Base-by-base conservation (phyloP, 1,284 basidiomycete species). In the Ustilago hordei region DNA sequence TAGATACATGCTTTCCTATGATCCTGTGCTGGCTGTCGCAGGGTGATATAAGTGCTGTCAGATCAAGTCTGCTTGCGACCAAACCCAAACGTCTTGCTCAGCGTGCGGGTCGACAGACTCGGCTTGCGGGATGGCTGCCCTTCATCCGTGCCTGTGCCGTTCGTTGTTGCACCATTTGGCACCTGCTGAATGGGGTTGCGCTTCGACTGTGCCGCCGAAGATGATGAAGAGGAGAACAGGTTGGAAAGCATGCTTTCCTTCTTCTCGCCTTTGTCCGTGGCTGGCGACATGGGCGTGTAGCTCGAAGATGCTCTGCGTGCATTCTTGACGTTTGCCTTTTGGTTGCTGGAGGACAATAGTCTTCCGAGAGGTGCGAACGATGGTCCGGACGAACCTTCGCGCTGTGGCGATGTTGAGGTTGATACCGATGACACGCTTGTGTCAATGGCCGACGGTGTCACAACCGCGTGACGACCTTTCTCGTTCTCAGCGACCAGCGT, bases 81-180 rank as follows among this genome's bases (percentile, higher is more conserved):
- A 35, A 77, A 77, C 9, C 75, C 75, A 47, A 77, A 77, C 34
- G 75, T 77, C 55, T 72, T 73, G 67, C 75, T 70, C 7, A 77
- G 58, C 38, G 70, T 66, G 13, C 69, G 57, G 8, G 52, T 69
- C 31, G 70, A 69, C 19, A 77, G 19, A 52, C 75, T 77, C 17
- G 75, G 47, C 58, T 77, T 77, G 52, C 75, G 66, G 48, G 67
- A 56, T 23, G 70, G 75, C 8, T 59, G 69, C 0, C 52, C 48
- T 35, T 43, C 56, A 2, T 66, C 67, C 13, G 60, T 34, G 8
- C 53, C 60, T 19, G 55, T 38, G 35, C 43, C 66, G 17, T 48
- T 61, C 19, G 57, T 15, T 15, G 35, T 13, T 28, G 34, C 19
- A 8, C 64, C 70, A 11, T 64, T 61, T 5, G 60, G 15, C 50